Percentiles rank a stretch among this genome's conserved stretches.
Conservation (phyloP, 2,329 filamentous ascomycete species). For the Pseudogymnoascus sp. region DNA sequence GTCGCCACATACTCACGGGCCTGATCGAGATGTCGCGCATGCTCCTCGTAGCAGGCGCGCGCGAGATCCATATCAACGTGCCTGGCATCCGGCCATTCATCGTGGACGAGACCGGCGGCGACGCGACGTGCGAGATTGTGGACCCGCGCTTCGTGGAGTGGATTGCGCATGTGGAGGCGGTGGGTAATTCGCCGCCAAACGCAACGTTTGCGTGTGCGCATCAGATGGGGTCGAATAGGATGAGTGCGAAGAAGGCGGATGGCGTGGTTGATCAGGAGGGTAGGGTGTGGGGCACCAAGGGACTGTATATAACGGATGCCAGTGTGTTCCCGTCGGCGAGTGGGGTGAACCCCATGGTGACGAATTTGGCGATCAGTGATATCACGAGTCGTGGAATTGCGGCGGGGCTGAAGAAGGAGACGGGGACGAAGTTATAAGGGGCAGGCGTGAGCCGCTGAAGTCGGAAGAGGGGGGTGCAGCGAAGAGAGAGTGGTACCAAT, state of each 20-base stretch:
- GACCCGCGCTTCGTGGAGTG: conserved; percentile 55
- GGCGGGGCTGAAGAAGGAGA: conserved; percentile 34
- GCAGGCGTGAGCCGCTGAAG: not conserved
- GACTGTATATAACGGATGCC: conserved; percentile 63
- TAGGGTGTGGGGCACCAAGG: conserved; percentile 56
- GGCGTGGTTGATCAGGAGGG: conserved; percentile 53
- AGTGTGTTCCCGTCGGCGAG: conserved; percentile 70
- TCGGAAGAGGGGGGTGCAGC: not conserved
- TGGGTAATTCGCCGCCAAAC: conserved; percentile 44
- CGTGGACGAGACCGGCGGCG: not conserved
- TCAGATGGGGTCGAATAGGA: conserved; percentile 72
- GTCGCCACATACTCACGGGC: conserved; percentile 62
- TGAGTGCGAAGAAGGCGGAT: conserved; percentile 44
- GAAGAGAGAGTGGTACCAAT: not conserved
- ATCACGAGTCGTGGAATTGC: conserved; percentile 52
- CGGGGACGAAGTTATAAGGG: not conserved
- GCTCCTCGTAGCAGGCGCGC: conserved; percentile 67
- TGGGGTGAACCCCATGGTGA: conserved; percentile 78
- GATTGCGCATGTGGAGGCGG: conserved; percentile 42
- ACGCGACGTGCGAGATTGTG: not conserved
- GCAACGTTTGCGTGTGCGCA: conserved; percentile 61
- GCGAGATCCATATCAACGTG: conserved; percentile 65
- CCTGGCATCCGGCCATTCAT: conserved; percentile 57
- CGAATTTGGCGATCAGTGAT: conserved; percentile 62
- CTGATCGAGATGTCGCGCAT: conserved; percentile 66